Evolutionary conservation across 2,329 filamentous ascomycete genomes (phyloP), one percentile per base, ranked within the genome.

Genomic region (Grosmannia serpens): DNA sequence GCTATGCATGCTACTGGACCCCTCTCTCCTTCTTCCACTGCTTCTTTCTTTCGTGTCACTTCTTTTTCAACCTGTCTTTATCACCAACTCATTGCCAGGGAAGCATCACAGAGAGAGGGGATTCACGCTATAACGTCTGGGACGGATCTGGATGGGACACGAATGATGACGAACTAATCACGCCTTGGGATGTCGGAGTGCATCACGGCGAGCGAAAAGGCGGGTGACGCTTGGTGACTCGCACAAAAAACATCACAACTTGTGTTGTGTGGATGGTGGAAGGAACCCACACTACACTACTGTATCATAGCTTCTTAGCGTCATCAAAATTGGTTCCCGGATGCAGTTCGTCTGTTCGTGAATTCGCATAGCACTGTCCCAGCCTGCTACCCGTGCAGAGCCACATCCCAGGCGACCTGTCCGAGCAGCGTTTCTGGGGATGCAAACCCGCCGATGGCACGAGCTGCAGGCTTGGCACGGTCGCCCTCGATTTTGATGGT

Each of bases 401-500:
- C 53, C 2, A 56, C 58, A 17, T 59, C 55, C 63, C 54, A 62
- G 17, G 62, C 35, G 5, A 61, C 35, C 24, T 61, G 35, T 4
- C 29, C 31, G n/a, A 56, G 46, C 5, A 52, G 55, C 46, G 59
- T 54, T 11, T 53, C 29, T 22, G 55, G 27, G 41, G 52, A 53
- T 7, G 64, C 46, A 31, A 68, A 67, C 4, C 60, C 50, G 47
- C 55, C 59, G 13, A 73, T 57, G 3, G 65, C 71, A 13, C 41
- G 51, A 9, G 54, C 60, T 5, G 73, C 66, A 5, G 67, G 61
- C 51, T 66, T 69, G n/a, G 62, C 60, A 46, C 57, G 58, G 11
- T 66, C 61, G n/a, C 72, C 70, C 59, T 74, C 72, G 1, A 73
- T 63, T 60, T 71, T 73, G 54, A 73, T 65, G 8, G 27, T 63